Percentiles rank a stretch among this genome's conserved stretches.
These are phyloP conservation scores for Purshia tridentata DNA, from an alignment of 306 rosid species.

Conservation along the genomic window DNA sequence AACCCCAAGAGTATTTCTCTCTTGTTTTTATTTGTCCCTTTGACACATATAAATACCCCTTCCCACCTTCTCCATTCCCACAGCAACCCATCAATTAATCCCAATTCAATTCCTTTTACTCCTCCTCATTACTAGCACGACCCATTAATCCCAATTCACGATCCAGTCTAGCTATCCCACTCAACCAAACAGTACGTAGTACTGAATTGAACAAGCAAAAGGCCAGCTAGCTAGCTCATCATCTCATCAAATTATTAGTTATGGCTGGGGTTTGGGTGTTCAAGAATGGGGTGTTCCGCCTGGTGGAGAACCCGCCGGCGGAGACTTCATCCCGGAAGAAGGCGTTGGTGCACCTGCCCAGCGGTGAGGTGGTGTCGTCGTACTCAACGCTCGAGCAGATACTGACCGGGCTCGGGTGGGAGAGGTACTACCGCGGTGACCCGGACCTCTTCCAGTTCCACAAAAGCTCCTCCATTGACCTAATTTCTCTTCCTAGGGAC, in stretches of 20 bases:
- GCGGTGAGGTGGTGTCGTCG: slow-evolving; percentile 58
- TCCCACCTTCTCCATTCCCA: slow-evolving; percentile 24
- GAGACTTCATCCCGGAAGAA: slow-evolving; percentile 48
- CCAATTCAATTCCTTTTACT: background rate
- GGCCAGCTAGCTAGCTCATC: too few species aligned
- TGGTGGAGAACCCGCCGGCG: slow-evolving; percentile 70
- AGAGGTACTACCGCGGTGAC: slow-evolving; percentile 88
- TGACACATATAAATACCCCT: slow-evolving; percentile 51
- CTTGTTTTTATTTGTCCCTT: slow-evolving; percentile 50
- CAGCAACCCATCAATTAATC: slow-evolving; percentile 26
- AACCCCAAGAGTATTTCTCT: slow-evolving; percentile 44
- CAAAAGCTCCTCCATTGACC: slow-evolving; percentile 78
- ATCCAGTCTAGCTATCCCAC: too few species aligned
- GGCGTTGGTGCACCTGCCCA: slow-evolving; percentile 71
- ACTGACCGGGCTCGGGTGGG: slow-evolving; percentile 77
- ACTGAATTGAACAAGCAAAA: too few species aligned
- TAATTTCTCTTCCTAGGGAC: slow-evolving; percentile 82
- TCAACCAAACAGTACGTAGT: too few species aligned
- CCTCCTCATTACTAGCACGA: background rate
- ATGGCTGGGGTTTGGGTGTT: slow-evolving; percentile 96
- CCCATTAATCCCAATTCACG: too few species aligned
- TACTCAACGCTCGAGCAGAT: slow-evolving; percentile 64
- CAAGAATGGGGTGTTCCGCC: slow-evolving; percentile 63
- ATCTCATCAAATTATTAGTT: too few species aligned
- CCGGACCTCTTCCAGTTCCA: slow-evolving; percentile 83